Evolutionary conservation across 257 asterid genomes (phyloP).

Genomic region (Salvia miltiorrhiza): DNA sequence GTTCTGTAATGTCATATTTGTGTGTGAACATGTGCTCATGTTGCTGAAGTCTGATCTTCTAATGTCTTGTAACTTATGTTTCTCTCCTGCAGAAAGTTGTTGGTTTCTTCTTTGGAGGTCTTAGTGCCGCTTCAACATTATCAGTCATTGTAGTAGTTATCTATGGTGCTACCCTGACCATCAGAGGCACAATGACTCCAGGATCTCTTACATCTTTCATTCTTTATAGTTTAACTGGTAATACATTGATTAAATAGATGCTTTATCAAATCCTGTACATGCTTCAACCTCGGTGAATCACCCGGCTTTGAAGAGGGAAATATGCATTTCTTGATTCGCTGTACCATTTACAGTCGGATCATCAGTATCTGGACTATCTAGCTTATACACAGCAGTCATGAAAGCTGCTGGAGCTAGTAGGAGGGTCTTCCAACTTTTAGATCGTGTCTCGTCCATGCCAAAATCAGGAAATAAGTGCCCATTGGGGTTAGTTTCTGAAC

Average conservation of each 20-base stretch:
- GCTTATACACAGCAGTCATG: slow-evolving; percentile 70
- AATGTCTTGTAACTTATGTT: neutral
- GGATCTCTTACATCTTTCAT: slow-evolving; percentile 87
- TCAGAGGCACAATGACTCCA: slow-evolving; percentile 73
- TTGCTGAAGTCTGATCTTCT: slow-evolving; percentile 11
- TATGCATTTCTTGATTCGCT: slow-evolving; percentile 12
- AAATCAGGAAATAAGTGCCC: slow-evolving; percentile 69
- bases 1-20: slow-evolving; percentile 24
- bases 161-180: slow-evolving; percentile 64
- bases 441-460: slow-evolving; percentile 70
- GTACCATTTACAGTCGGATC: slow-evolving; percentile 62
- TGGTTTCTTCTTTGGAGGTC: slow-evolving; percentile 74
- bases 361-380: slow-evolving; percentile 63
- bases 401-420: slow-evolving; percentile 97
- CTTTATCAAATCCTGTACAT: slow-evolving; percentile 21
- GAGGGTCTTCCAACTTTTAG: slow-evolving; percentile 80
- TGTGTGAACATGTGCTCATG: neutral
- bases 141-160: slow-evolving; percentile 82
- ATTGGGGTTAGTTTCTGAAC: slow-evolving; percentile 48
- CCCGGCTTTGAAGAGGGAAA: slow-evolving; percentile 2
- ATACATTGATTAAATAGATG: slow-evolving; percentile 12
- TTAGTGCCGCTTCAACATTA: slow-evolving; percentile 74
- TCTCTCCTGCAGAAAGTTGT: slow-evolving; percentile 51
- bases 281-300: slow-evolving; percentile 11
- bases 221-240: slow-evolving; percentile 85